Conservation (phyloP, 495 filamentous ascomycete species). For the Cercophora samala region DNA sequence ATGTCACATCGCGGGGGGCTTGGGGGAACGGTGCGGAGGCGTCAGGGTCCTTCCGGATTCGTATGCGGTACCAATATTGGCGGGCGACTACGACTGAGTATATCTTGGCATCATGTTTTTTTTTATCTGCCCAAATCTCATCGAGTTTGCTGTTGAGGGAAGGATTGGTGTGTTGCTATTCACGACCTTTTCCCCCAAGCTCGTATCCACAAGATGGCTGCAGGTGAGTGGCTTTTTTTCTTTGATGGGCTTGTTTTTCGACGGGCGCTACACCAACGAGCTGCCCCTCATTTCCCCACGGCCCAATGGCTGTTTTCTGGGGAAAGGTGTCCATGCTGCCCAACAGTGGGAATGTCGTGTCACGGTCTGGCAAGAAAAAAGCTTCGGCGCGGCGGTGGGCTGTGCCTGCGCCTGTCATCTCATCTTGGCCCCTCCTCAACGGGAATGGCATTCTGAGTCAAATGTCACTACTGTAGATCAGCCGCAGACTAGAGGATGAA, state of each 20-base stretch:
- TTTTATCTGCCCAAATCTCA: not conserved
- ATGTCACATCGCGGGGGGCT: not conserved
- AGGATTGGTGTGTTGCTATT: not conserved
- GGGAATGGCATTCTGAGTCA: not conserved
- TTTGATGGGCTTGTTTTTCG: not conserved
- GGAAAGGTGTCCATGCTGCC: not conserved
- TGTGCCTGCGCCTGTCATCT: not conserved
- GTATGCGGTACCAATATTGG: not conserved
- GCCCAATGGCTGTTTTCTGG: not conserved
- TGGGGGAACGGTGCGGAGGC: not conserved
- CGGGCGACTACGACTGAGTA: not conserved
- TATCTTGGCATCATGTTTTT: not conserved
- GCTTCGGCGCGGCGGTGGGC: not conserved
- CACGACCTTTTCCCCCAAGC: not conserved
- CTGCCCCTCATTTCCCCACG: slow-evolving; percentile 6
- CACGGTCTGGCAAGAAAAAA: not conserved
- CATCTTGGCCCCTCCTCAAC: not conserved
- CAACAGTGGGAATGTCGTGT: not conserved
- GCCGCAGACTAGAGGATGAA: not conserved
- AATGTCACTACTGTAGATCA: not conserved
- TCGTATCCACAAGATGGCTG: not conserved
- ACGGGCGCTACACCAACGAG: slow-evolving; percentile 1
- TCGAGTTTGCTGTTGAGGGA: not conserved
- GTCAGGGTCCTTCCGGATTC: not conserved
- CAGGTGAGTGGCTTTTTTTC: not conserved